Percentiles rank a stretch among this genome's conserved stretches.
These are phyloP conservation scores for Debaryomycetaceae sp. DNA, from an alignment of 1,139 yeast genomes.

Conservation along the genomic window DNA sequence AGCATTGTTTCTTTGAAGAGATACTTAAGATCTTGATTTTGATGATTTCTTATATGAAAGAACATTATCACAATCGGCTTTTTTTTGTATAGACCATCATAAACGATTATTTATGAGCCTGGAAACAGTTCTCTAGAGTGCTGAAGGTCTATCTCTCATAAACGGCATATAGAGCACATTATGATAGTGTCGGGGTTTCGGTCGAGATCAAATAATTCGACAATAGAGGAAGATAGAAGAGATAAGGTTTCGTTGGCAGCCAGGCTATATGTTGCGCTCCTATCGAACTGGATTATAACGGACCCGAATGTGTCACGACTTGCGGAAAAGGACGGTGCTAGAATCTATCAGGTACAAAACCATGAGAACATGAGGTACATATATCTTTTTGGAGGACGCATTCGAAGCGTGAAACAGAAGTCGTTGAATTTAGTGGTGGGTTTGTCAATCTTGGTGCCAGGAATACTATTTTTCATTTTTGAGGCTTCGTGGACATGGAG, in stretches of 20 bases:
- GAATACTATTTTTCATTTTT: constrained; percentile 43
- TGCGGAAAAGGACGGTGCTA: constrained; percentile 4
- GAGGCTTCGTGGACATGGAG: constrained; percentile 59
- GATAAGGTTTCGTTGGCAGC: background rate
- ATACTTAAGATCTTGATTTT: background rate
- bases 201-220: background rate
- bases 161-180: background rate
- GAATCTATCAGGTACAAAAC: constrained; percentile 35
- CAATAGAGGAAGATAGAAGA: background rate
- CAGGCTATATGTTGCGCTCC: constrained; percentile 6
- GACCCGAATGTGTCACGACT: constrained; percentile 27
- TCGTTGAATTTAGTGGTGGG: constrained; percentile 36
- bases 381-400: constrained; percentile 65
- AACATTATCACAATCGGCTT: background rate
- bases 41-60: background rate
- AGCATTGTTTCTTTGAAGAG: background rate
- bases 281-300: constrained; percentile 38
- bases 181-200: background rate
- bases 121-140: too few species aligned
- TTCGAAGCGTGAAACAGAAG: constrained; percentile 38
- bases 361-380: constrained; percentile 30
- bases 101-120: too few species aligned
- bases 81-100: background rate
- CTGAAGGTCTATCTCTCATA: too few species aligned
- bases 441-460: constrained; percentile 38